Evolutionary conservation across 495 filamentous ascomycete species (phyloP).

Genomic region (Evernia prunastri): DNA sequence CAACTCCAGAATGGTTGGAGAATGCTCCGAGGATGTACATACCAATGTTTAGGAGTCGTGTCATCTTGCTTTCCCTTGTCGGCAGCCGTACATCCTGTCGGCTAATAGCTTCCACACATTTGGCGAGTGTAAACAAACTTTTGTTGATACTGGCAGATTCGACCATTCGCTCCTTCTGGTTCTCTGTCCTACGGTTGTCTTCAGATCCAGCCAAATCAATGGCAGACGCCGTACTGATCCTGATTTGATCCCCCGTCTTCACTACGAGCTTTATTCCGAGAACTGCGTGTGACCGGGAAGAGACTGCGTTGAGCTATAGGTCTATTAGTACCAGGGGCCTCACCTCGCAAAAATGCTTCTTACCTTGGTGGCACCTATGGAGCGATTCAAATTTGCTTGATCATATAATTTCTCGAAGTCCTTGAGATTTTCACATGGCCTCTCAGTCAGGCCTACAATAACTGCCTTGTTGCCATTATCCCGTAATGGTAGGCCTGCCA

Average conservation of each 20-base stretch:
- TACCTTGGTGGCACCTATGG: conserved; percentile 86
- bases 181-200: conserved; percentile 90
- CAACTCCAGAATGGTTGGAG: not conserved
- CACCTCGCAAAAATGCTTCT: conserved; percentile 1
- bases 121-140: conserved; percentile 86
- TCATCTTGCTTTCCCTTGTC: conserved; percentile 96
- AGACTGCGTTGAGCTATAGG: conserved; percentile 76
- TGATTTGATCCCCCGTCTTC: conserved; percentile 60
- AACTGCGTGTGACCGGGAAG: conserved; percentile 88
- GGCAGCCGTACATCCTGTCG: conserved; percentile 77
- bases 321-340: not conserved
- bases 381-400: conserved; percentile 86
- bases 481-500: conserved; percentile 78
- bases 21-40: not conserved
- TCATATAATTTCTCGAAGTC: conserved; percentile 92
- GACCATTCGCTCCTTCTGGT: conserved; percentile 84
- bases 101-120: conserved; percentile 92
- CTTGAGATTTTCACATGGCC: conserved; percentile 75
- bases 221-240: conserved; percentile 78
- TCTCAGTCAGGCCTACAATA: conserved; percentile 85
- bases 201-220: conserved; percentile 97
- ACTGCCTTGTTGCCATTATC: conserved; percentile 85
- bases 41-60: conserved; percentile 65
- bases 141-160: conserved; percentile 99
- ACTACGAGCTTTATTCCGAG: conserved; percentile 83